Base-by-base conservation (phyloP, 2,329 filamentous ascomycete species). In the Phialocephala sp. region DNA sequence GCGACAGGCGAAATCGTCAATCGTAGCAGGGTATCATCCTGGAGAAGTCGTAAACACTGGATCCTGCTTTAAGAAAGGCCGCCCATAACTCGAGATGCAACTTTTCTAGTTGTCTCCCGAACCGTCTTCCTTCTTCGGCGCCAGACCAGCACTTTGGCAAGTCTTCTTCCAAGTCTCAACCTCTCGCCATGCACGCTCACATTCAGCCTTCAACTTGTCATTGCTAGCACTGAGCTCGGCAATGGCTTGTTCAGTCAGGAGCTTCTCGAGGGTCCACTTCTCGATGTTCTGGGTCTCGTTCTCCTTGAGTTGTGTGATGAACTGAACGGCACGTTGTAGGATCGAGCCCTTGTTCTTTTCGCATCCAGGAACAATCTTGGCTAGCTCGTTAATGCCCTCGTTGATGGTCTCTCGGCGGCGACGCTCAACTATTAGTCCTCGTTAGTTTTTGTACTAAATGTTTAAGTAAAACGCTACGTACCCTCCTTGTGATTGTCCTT, bases 321-420 rank as follows among this genome's bases (percentile, higher is more conserved):
- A 98, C 69, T 93, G 89, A 11, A 97, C 94, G 0, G 95, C 93
- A 39, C 94, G 92, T 76, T 96, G 92, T 43, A 99, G 83, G 70
- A 99, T 98, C 2, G 93, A 96, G 0, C 95, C 95, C 80, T 99
- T 99, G 83, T 99, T 98, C 84, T 98, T 99, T 80, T 99, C 95
- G 75, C 94, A 97, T 15, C 93, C 93, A 0, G 95, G 95, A 0
- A 99, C 95, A 71, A 99, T 97, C 81, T 97, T 98, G 72, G 94
- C 92, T 36, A 99, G 87, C 79, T 98, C 95, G 76, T 97, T 98
- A 73, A 99, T 99, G 59, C 95, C 95, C 80, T 99, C 95, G 72
- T 99, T 99, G 78, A 99, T 99, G 0, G 95, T 97, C 80, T 99
- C 95, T 69, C 95, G 92, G 54, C 95, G 93, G 66, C 95, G 92